These are phyloP conservation scores for Penicillium bialowiezense DNA, from an alignment of 495 filamentous ascomycete species.

Conservation along the genomic window DNA sequence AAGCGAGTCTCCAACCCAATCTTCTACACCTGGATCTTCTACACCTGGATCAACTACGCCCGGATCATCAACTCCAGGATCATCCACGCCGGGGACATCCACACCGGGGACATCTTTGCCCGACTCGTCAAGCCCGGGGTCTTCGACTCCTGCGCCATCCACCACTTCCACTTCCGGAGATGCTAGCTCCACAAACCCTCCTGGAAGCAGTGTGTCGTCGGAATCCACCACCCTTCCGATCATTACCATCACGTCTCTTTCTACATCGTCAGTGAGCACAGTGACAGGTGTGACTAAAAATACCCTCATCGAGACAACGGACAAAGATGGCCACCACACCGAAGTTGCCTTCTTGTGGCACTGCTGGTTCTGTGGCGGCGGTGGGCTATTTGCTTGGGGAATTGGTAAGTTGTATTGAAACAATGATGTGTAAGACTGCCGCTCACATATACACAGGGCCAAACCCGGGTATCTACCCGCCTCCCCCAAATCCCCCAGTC, in stretches of 20 bases:
- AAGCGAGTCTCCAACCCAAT: background rate
- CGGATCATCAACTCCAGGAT: background rate
- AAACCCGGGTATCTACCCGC: background rate
- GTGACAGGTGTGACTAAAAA: background rate
- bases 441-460: background rate
- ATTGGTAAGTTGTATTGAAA: background rate
- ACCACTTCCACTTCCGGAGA: background rate
- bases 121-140: background rate
- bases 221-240: background rate
- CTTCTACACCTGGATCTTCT: background rate
- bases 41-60: background rate
- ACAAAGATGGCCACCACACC: background rate
- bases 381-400: background rate
- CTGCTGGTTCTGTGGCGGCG: slow-evolving; percentile 1
- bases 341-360: background rate
- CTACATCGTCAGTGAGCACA: background rate
- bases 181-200: background rate
- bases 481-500: background rate
- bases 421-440: background rate
- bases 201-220: background rate
- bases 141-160: background rate
- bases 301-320: background rate
- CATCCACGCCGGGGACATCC: background rate
- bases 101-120: background rate
- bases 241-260: background rate